Evolutionary conservation across 202 grass and related monocot species (phyloP).

Genomic region (Carex sylvatica): DNA sequence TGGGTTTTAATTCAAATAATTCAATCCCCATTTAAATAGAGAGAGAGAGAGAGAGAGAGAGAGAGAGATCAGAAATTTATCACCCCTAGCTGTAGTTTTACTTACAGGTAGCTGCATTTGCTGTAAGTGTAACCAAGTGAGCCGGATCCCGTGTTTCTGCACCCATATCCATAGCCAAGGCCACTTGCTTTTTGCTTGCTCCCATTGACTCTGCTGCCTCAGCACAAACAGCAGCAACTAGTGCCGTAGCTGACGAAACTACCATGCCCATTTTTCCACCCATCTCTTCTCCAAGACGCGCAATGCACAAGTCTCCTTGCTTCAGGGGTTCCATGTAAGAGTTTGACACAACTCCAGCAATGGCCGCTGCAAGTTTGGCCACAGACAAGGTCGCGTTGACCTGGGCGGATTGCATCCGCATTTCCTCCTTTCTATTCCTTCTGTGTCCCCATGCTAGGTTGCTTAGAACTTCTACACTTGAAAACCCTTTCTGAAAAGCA

Average conservation of each 20-base stretch:
- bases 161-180: constrained; percentile 47
- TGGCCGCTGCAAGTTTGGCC: constrained; percentile 47
- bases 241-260: constrained; percentile 41
- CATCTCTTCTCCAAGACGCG: background rate
- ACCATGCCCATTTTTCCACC: constrained; percentile 42
- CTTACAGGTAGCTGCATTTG: constrained; percentile 58
- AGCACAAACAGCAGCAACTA: constrained; percentile 47
- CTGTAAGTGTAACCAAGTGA: constrained; percentile 49
- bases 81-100: constrained; percentile 3
- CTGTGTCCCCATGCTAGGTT: constrained; percentile 25
- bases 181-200: constrained; percentile 40
- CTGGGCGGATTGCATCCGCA: constrained; percentile 40
- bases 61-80: background rate
- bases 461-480: constrained; percentile 26
- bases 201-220: constrained; percentile 54
- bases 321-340: constrained; percentile 25
- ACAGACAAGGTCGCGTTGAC: constrained; percentile 57
- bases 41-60: background rate
- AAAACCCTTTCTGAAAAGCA: constrained; percentile 29
- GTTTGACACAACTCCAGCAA: constrained; percentile 48
- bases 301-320: constrained; percentile 21
- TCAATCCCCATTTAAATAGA: background rate
- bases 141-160: constrained; percentile 26
- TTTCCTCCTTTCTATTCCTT: constrained; percentile 40
- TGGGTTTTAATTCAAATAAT: background rate